phyloP scores from a whole-genome alignment of 2,329 filamentous ascomycete species.

The Diaporthe australafricana region DNA sequence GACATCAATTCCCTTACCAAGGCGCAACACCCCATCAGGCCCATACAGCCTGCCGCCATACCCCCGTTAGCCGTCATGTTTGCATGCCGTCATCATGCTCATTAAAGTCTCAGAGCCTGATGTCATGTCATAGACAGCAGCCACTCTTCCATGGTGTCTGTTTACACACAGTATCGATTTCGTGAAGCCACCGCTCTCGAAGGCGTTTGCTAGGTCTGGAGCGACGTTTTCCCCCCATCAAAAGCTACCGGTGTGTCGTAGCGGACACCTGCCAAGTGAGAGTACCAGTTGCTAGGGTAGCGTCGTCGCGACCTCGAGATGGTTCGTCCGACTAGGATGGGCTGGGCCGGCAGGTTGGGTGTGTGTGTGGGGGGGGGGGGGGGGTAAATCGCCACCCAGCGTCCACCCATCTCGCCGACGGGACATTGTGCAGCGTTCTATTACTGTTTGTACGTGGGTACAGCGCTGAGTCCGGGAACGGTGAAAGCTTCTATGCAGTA shows the following conservation, averaged over 20 bases:
- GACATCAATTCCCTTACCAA: conserved; percentile 11
- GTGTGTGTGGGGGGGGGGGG: neutral
- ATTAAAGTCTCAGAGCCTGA: conserved; percentile 4
- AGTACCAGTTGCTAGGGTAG: conserved; percentile 13
- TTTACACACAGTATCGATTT: neutral
- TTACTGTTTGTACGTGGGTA: neutral
- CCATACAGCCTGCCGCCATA: conserved; percentile 18
- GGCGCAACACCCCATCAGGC: conserved; percentile 6
- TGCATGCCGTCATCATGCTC: conserved; percentile 28
- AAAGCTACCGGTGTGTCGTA: neutral
- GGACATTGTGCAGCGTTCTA: conserved; percentile 3
- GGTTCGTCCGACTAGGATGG: conserved; percentile 16
- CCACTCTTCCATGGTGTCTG: neutral
- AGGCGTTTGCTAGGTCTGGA: neutral
- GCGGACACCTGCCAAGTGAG: neutral
- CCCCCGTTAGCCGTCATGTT: conserved; percentile 10
- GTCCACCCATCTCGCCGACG: conserved; percentile 10
- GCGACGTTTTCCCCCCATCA: neutral
- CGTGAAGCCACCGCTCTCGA: neutral
- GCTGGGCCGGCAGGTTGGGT: neutral
- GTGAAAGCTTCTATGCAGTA: conserved; percentile 11
- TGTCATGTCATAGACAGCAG: conserved; percentile 16
- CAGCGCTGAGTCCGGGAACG: neutral
- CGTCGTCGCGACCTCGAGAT: conserved; percentile 4
- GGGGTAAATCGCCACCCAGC: conserved; percentile 12